These are phyloP conservation scores for Lentithecium fluviatile DNA, from an alignment of 495 filamentous ascomycete genomes.

Conservation along the genomic window DNA sequence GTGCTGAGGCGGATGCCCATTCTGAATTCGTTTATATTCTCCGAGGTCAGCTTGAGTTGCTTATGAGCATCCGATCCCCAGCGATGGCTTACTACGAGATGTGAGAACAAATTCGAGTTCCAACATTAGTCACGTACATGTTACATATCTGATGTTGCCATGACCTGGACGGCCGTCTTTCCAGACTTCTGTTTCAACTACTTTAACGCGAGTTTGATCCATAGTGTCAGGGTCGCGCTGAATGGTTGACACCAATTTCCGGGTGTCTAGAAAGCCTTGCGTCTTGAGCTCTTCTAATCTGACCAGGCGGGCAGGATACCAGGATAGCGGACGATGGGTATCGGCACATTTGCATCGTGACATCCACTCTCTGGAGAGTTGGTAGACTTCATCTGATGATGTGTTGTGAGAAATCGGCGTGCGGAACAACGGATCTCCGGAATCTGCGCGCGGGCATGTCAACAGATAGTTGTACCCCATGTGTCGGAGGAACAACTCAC, in stretches of 20 bases:
- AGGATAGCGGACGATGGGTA: neutral
- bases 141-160: neutral
- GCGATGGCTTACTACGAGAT: conserved; percentile 9
- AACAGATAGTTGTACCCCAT: too few relatives aligned
- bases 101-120: neutral
- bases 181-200: conserved; percentile 1
- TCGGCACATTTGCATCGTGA: conserved; percentile 9
- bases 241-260: neutral
- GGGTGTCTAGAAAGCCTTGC: neutral
- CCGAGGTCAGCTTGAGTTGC: conserved; percentile 2
- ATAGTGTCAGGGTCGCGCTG: neutral
- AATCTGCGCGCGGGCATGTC: too few relatives aligned
- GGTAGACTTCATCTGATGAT: conserved; percentile 5
- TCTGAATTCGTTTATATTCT: conserved; percentile 6
- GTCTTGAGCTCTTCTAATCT: neutral
- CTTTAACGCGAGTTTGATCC: neutral
- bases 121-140: neutral
- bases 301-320: conserved; percentile 10
- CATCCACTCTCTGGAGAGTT: conserved; percentile 6
- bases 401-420: neutral
- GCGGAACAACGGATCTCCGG: neutral
- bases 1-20: neutral
- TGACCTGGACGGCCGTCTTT: neutral
- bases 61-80: conserved; percentile 11
- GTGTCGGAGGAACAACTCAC: neutral